Conservation (phyloP, 306 rosid genomes). For the Betula pendula region DNA sequence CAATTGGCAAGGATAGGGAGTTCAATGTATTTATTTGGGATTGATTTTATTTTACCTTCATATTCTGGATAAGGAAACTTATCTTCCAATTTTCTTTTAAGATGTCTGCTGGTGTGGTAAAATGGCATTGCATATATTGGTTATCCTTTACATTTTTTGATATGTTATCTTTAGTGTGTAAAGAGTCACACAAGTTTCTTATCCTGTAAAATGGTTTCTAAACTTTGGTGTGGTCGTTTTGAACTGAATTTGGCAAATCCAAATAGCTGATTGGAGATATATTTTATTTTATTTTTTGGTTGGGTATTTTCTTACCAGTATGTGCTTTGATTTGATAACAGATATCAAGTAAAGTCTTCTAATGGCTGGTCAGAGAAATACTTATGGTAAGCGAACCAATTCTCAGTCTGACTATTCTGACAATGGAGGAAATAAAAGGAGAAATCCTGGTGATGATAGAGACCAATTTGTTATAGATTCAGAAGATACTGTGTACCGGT, state of each 20-base stretch:
- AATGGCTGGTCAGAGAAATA: conserved; percentile 82
- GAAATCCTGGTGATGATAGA: conserved; percentile 80
- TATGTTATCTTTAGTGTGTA: neutral
- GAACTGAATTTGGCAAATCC: neutral
- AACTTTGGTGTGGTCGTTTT: neutral
- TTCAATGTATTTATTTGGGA: neutral
- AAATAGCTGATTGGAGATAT: neutral
- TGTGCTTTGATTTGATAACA: conserved; percentile 25
- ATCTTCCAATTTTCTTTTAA: neutral
- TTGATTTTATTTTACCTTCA: neutral
- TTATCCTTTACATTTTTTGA: neutral
- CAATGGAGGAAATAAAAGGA: conserved; percentile 66
- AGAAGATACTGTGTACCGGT: conserved; percentile 87
- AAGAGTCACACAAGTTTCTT: neutral
- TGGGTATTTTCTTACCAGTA: neutral
- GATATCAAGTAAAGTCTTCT: conserved; percentile 23
- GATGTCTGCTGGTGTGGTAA: neutral
- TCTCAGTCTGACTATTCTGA: conserved; percentile 69
- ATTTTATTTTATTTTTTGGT: conserved; percentile 8
- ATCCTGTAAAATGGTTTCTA: neutral
- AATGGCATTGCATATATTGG: too few relatives aligned
- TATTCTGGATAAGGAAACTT: neutral
- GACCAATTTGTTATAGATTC: conserved; percentile 79
- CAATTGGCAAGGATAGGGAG: neutral
- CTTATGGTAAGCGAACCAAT: conserved; percentile 72